Conservation (phyloP, 2,329 filamentous ascomycete species). For the Pyrenochaeta sp. region DNA sequence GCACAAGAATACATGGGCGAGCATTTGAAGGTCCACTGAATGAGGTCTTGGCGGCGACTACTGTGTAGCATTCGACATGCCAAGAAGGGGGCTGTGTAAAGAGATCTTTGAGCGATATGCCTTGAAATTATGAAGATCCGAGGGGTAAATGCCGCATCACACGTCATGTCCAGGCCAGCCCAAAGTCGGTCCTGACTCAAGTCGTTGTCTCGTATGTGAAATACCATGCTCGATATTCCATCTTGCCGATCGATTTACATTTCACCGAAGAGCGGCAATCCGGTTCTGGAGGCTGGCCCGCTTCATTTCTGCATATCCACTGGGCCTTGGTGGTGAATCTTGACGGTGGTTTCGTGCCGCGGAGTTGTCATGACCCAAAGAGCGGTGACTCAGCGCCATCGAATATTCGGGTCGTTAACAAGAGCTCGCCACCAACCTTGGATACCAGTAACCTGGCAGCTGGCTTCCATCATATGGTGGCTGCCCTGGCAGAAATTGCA, state of each 20-base stretch:
- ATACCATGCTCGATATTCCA: background rate
- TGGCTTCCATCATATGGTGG: background rate
- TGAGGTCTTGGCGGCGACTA: constrained; percentile 20
- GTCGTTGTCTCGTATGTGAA: background rate
- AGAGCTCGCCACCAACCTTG: background rate
- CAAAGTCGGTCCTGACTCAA: background rate
- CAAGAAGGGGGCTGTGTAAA: constrained; percentile 30
- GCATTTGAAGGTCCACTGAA: constrained; percentile 25
- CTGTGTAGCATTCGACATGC: constrained; percentile 11
- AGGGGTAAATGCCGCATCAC: constrained; percentile 18
- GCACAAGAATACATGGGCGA: constrained; percentile 5
- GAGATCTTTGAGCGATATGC: constrained; percentile 9
- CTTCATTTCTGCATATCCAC: background rate
- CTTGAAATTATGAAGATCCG: constrained; percentile 20
- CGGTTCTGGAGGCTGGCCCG: background rate
- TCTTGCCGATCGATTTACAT: background rate
- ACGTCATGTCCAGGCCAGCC: constrained; percentile 11
- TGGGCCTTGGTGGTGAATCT: background rate
- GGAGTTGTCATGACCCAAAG: too few relatives aligned
- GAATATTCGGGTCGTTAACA: constrained; percentile 1
- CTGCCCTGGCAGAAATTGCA: too few relatives aligned
- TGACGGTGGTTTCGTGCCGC: too few relatives aligned
- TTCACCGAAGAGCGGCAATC: background rate
- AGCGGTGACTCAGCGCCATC: background rate
- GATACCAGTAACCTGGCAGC: background rate